Conservation (phyloP, 2,329 filamentous ascomycete species). For the Ascochyta viciae-villosae region DNA sequence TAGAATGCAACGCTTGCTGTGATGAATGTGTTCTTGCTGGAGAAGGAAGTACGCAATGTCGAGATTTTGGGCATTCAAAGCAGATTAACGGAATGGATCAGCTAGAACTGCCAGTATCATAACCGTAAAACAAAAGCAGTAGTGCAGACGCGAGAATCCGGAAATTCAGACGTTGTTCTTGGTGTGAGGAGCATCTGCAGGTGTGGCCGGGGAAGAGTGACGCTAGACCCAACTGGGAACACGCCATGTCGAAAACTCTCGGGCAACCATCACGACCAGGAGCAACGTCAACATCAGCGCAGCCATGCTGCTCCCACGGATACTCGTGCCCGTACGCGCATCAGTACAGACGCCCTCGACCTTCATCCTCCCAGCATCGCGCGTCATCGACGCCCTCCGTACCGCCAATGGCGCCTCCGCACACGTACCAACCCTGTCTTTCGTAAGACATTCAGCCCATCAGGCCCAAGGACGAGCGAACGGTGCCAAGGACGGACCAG, state of each 20-base stretch:
- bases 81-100: no score
- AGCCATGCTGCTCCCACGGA: slow-evolving; percentile 51
- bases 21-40: no score
- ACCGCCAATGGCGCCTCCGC: slow-evolving; percentile 41
- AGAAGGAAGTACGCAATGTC: no score
- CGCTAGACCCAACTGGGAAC: slow-evolving; percentile 10
- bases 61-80: no score
- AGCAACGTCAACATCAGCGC: slow-evolving; percentile 26
- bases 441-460: slow-evolving; percentile 68
- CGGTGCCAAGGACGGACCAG: slow-evolving; percentile 71
- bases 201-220: not conserved
- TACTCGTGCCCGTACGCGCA: slow-evolving; percentile 48
- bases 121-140: no score
- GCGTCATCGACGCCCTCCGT: slow-evolving; percentile 42
- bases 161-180: not conserved
- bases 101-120: no score
- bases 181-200: not conserved
- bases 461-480: slow-evolving; percentile 73
- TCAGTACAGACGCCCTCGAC: slow-evolving; percentile 31
- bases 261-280: slow-evolving; percentile 15
- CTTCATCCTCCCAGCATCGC: slow-evolving; percentile 34
- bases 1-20: no score
- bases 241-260: slow-evolving; percentile 38
- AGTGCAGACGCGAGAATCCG: no score
- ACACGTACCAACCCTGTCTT: slow-evolving; percentile 48